Evolutionary conservation across 331 rosid genomes (phyloP), one percentile per base, ranked within the genome.

Genomic region (Arachis monticola): DNA sequence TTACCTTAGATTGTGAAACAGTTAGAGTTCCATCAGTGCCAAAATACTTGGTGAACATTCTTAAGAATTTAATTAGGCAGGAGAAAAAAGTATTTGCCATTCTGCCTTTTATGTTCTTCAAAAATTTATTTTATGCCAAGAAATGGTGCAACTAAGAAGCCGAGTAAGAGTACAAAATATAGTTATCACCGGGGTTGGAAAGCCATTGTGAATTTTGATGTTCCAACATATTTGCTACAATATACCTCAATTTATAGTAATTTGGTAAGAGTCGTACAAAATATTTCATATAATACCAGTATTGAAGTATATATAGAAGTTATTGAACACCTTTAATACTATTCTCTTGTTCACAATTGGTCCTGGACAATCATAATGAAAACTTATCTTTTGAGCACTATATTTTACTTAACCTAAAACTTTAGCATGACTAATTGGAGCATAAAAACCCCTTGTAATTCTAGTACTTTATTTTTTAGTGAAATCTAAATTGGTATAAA

Each of bases 1-100:
- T 90, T 65, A 92, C 93, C 97, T 92, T 83, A 57, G 77, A 79
- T 67, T 59, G 12, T 9, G 30, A 83, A 44, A 56, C 72, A 79
- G 60, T 58, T 32, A 32, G 0, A 42, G 77, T 81, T 79, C 60
- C 38, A 30, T 7, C 64, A 72, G 66, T 17, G 55, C 77, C 66
- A 64, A 22, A 72, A 64, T 68, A 71, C n/a, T 41, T 10, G 61
- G 40, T 60, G 35, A 38, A 57, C 42, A 57, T 56, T 47, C 13
- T 50, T 51, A 5, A 63, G 64, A 68, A 50, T 46, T 38, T 41
- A 7, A 41, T 44, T 11, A 10, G 46, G 44, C 30, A 5, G 68
- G n/a, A 46, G 50, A 17, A 17, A 17, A 17, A 17, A 17, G 7
- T 44, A 70, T 47, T 48, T 40, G 6, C 10, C 32, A 77, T 32